These are phyloP conservation scores for Athelia psychrophila DNA, from an alignment of 1,284 basidiomycete genomes.

Conservation along the genomic window DNA sequence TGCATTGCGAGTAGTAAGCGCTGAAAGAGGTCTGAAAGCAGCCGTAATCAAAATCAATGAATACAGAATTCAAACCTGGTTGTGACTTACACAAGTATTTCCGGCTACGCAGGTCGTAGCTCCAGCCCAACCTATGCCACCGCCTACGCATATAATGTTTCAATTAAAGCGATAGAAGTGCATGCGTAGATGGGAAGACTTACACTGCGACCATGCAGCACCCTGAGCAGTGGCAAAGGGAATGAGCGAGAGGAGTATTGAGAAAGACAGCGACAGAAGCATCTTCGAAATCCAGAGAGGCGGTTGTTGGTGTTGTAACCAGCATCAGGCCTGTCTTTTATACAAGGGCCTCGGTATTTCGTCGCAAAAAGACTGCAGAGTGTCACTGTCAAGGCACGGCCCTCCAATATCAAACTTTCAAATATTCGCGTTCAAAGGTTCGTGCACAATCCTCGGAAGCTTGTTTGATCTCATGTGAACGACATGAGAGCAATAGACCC, in stretches of 20 bases:
- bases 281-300: too few relatives aligned
- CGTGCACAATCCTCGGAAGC: too few relatives aligned
- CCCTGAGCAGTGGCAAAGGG: not conserved
- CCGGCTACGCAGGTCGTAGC: constrained; percentile 11
- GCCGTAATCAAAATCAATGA: not conserved
- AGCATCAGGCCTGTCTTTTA: too few relatives aligned
- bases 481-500: too few relatives aligned
- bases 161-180: not conserved
- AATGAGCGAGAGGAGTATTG: not conserved
- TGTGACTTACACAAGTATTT: constrained; percentile 1
- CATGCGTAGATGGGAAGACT: not conserved
- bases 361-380: too few relatives aligned
- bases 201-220: constrained; percentile 3
- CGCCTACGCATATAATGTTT: not conserved
- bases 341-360: too few relatives aligned
- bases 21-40: not conserved
- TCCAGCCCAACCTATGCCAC: constrained; percentile 11
- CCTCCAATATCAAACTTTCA: too few relatives aligned
- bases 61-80: not conserved
- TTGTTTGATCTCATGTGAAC: too few relatives aligned
- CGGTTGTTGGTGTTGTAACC: too few relatives aligned
- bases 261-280: not conserved
- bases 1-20: not conserved
- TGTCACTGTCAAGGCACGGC: too few relatives aligned
- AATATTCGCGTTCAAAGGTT: too few relatives aligned